Evolutionary conservation across 2,329 filamentous ascomycete species (phyloP).

Genomic region (Plectosphaerella sp.): DNA sequence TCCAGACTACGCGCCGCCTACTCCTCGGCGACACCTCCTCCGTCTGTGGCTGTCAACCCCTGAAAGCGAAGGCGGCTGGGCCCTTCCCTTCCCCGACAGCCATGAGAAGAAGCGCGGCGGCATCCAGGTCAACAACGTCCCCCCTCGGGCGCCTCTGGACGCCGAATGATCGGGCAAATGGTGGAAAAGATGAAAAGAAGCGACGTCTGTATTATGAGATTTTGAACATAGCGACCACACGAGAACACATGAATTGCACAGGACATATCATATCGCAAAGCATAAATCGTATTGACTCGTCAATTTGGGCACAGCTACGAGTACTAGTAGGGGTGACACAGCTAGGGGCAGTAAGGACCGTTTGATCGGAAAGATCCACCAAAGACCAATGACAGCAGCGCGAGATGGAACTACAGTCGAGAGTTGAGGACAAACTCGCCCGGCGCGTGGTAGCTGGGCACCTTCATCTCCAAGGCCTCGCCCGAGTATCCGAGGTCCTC

Average conservation of each 20-base stretch:
- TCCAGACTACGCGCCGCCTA: conserved; percentile 54
- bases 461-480: conserved; percentile 71
- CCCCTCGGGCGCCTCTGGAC: conserved; percentile 71
- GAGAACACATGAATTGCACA: too few species aligned
- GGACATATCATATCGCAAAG: too few species aligned
- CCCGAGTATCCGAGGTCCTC: conserved; percentile 75
- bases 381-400: too few species aligned
- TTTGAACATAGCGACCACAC: too few species aligned
- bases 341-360: too few species aligned
- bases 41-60: conserved; percentile 81
- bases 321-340: too few species aligned
- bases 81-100: conserved; percentile 75
- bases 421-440: conserved; percentile 36
- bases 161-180: conserved; percentile 53
- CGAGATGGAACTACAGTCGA: conserved; percentile 29
- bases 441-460: conserved; percentile 57
- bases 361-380: background rate
- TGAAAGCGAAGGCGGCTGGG: conserved; percentile 80
- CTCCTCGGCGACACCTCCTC: conserved; percentile 72
- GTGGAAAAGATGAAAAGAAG: background rate
- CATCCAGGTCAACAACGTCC: conserved; percentile 78
- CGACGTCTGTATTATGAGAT: background rate
- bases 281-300: too few species aligned
- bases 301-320: too few species aligned
- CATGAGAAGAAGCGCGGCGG: conserved; percentile 83